phyloP scores from a whole-genome alignment of 2,329 filamentous ascomycete species.

The Saccharata proteae region DNA sequence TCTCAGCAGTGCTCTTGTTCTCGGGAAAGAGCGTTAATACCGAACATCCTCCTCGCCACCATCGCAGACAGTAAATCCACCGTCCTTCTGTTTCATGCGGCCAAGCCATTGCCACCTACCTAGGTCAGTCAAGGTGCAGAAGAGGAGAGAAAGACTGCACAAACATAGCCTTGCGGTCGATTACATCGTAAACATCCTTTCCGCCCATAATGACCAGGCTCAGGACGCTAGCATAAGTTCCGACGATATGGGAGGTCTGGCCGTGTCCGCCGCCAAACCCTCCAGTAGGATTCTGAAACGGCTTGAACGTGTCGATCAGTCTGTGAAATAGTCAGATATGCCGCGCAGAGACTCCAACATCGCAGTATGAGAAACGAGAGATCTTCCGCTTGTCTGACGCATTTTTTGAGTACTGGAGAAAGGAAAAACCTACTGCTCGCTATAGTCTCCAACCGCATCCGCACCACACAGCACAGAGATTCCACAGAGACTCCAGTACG shows the following conservation, averaged over 20 bases:
- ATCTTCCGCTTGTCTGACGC: constrained; percentile 1
- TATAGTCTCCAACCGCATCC: too few relatives aligned
- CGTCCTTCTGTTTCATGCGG: constrained; percentile 70
- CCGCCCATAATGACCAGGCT: constrained; percentile 69
- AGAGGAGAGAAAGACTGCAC: constrained; percentile 11
- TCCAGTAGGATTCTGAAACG: constrained; percentile 71
- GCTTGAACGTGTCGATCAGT: constrained; percentile 59
- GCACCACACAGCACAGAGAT: constrained; percentile 59
- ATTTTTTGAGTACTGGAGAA: constrained; percentile 1
- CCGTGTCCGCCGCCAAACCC: constrained; percentile 93
- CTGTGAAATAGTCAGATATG: constrained; percentile 19
- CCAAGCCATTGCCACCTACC: constrained; percentile 73
- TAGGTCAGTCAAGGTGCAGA: constrained; percentile 13
- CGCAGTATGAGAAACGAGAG: too few relatives aligned
- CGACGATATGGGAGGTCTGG: constrained; percentile 77
- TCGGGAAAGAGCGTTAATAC: constrained; percentile 33
- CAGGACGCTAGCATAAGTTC: constrained; percentile 75
- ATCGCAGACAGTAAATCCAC: constrained; percentile 77
- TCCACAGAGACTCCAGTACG: constrained; percentile 81
- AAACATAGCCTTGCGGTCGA: constrained; percentile 68
- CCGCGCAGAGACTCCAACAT: not conserved
- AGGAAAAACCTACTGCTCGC: too few relatives aligned
- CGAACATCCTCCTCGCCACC: constrained; percentile 89
- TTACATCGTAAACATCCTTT: constrained; percentile 56
- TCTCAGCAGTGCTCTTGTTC: constrained; percentile 9